Percentiles rank a stretch among this genome's conserved stretches.
phyloP scores from a whole-genome alignment of 2,329 filamentous ascomycete species.

The Gaeumannomyces tritici region DNA sequence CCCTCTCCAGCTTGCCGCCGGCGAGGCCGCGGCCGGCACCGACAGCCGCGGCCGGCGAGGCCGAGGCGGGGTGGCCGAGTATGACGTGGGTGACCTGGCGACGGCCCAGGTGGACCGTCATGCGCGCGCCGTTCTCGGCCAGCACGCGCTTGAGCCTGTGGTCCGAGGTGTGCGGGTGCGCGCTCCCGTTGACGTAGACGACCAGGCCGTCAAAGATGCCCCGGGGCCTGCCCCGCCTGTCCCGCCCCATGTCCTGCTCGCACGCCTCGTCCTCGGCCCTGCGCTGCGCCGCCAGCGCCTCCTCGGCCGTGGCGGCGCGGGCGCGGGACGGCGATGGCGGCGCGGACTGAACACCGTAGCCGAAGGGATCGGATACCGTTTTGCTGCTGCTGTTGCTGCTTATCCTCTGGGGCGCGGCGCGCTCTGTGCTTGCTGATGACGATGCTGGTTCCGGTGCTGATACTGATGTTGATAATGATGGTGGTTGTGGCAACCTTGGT shows the following conservation, averaged over 20 bases:
- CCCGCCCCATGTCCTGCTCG: no score
- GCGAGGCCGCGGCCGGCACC: conserved; percentile 68
- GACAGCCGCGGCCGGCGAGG: conserved; percentile 22
- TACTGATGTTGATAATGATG: not conserved
- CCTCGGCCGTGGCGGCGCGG: not conserved
- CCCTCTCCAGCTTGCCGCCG: conserved; percentile 69
- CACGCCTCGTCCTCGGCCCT: not conserved
- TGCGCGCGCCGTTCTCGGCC: conserved; percentile 59
- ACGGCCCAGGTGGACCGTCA: conserved; percentile 63
- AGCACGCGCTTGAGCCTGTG: conserved; percentile 76
- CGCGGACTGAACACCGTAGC: no score
- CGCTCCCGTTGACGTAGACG: conserved; percentile 84
- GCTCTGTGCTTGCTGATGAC: not conserved
- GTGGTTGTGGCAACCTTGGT: not conserved
- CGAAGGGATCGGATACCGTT: no score
- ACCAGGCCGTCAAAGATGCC: conserved; percentile 61
- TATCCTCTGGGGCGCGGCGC: not conserved
- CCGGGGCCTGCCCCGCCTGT: conserved; percentile 7
- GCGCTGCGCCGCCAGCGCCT: not conserved
- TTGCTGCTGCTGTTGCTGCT: no score
- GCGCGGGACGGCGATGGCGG: no score
- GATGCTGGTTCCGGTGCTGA: not conserved
- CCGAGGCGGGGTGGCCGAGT: conserved; percentile 47
- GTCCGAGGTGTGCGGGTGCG: conserved; percentile 71
- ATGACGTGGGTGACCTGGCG: conserved; percentile 80